phyloP scores from a whole-genome alignment of 495 filamentous ascomycete species.

The Lophium mytilinum region DNA sequence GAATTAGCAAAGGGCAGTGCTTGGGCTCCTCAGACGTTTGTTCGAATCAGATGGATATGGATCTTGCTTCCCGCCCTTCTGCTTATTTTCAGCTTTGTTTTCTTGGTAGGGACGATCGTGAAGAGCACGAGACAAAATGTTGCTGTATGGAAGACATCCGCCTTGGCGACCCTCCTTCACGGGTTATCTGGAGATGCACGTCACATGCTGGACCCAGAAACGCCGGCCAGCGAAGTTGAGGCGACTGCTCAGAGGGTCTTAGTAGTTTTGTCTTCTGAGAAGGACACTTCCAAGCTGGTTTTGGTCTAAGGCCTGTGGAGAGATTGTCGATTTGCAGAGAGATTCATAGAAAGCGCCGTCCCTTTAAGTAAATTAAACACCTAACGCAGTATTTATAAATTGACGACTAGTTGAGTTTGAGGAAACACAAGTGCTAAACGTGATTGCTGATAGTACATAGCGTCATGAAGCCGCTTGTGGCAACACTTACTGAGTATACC shows the following conservation, averaged over 20 bases:
- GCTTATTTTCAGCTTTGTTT: constrained; percentile 1
- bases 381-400: no score
- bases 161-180: constrained; percentile 10
- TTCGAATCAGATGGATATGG: constrained; percentile 12
- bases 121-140: not conserved
- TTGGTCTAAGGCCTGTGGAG: not conserved
- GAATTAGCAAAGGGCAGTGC: not conserved
- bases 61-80: constrained; percentile 5
- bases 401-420: no score
- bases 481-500: no score
- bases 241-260: not conserved
- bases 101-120: constrained; percentile 5
- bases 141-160: constrained; percentile 14
- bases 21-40: constrained; percentile 5
- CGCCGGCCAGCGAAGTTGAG: constrained; percentile 5
- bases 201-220: not conserved
- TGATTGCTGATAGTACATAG: no score
- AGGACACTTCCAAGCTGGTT: not conserved
- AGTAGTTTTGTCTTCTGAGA: not conserved
- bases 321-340: no score
- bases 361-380: no score
- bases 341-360: no score
- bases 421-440: no score
- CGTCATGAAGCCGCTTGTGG: no score
- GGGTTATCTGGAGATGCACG: constrained; percentile 7